phyloP scores from a whole-genome alignment of 805 yeast genomes.

The Yarrowia sp. region DNA sequence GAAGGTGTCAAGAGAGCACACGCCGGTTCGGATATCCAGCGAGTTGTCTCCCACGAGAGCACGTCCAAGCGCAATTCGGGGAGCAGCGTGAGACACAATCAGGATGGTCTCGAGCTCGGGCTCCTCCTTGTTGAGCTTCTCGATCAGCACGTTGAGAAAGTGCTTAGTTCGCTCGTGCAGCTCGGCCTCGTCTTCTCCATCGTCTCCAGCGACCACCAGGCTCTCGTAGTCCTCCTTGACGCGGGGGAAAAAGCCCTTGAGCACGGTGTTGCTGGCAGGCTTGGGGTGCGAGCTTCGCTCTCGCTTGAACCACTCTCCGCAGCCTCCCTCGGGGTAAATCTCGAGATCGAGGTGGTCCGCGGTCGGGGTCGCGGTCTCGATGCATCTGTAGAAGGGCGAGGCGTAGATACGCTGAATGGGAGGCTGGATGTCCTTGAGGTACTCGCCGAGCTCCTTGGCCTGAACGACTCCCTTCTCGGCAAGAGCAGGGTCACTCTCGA shows the following conservation, averaged over 20 bases:
- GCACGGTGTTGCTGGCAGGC: constrained; percentile 50
- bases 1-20: constrained; percentile 78
- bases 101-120: constrained; percentile 65
- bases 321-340: constrained; percentile 71
- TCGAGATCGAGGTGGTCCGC: constrained; percentile 58
- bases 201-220: constrained; percentile 55
- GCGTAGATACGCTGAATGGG: constrained; percentile 69
- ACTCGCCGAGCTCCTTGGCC: constrained; percentile 73
- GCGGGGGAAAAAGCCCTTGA: constrained; percentile 54
- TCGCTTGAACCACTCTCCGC: constrained; percentile 87
- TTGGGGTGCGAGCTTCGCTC: constrained; percentile 48
- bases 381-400: constrained; percentile 87
- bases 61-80: constrained; percentile 85
- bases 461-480: constrained; percentile 88
- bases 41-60: constrained; percentile 55
- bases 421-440: constrained; percentile 47
- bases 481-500: constrained; percentile 83
- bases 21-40: constrained; percentile 67
- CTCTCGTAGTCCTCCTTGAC: constrained; percentile 50
- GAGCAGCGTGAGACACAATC: constrained; percentile 90
- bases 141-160: constrained; percentile 58
- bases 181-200: constrained; percentile 76
- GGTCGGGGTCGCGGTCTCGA: constrained; percentile 74
- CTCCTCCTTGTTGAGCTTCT: constrained; percentile 52
- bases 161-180: constrained; percentile 57